Evolutionary conservation across 371 early-diverging fungal genomes (phyloP), one percentile per base, ranked within the genome.

Genomic region (Furculomyces boomerangus): DNA sequence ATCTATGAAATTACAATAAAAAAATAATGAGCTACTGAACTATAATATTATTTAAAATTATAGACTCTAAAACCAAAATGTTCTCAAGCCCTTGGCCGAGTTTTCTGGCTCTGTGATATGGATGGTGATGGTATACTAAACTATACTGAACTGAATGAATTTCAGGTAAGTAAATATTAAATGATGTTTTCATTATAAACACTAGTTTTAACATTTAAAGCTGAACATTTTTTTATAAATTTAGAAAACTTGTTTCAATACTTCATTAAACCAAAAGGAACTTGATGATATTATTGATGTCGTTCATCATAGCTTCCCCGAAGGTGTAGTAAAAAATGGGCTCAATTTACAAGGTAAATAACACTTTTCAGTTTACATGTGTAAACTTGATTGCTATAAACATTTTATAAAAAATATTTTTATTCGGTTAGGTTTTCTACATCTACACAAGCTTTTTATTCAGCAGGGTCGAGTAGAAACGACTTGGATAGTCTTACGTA

Each of bases 401-500:
- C 35, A 35, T 35, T 35, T 35, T 35, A 7, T 10, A 35, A 35
- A 7, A 35, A 35, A 35, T 10, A 35, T 35, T n/a, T n/a, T 35
- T 30, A 13, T 18, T 22, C 8, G 8, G 8, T 39, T 43, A 53
- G 54, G 98, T 3, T 97, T 97, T 60, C 67, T 92, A 37, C 91
- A 83, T 60, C 71, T 97, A 44, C 93, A 94, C 63, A 82, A 83
- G 31, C 76, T 92, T 25, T 97, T 95, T 66, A 91, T 97, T 49
- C 93, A 94, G 73, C 74, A 89, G 13, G 98, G 98, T 2, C 77
- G 95, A 24, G 73, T 93, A 8, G 98, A 97, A 58, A 97, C 98
- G 1, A 93, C 93, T 10, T 97, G 98, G 98, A 87, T 89, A 24
- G 93, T 97, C 1, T 66, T 97, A 37, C 72, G 94, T 30, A 83